Conservation (phyloP, 768 basidiomycete species). For the Pleurotus djamor region DNA sequence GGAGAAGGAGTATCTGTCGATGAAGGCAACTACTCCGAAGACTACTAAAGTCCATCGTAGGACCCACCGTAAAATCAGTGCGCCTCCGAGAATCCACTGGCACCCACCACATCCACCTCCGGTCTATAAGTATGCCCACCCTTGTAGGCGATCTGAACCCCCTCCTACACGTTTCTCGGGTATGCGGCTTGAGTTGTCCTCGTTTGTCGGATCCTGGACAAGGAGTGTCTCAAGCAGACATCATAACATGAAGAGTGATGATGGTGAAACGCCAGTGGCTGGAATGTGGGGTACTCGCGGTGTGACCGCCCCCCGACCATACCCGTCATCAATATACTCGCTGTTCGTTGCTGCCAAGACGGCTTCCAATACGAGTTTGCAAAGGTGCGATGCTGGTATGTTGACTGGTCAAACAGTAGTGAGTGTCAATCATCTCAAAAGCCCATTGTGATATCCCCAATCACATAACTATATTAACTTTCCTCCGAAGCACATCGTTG, state of each 20-base stretch:
- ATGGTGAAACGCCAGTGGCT: not conserved
- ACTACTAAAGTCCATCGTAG: not conserved
- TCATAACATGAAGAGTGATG: not conserved
- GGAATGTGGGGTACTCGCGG: not conserved
- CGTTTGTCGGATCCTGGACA: not conserved
- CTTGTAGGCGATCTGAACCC: not conserved
- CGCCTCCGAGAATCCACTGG: conserved; percentile 7
- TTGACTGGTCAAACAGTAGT: not conserved
- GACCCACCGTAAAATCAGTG: conserved; percentile 3
- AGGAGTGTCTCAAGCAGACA: not conserved
- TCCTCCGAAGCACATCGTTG: not conserved
- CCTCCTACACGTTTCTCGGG: not conserved
- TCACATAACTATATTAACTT: not conserved
- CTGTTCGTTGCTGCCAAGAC: not conserved
- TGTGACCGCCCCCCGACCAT: not conserved
- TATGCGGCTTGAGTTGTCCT: not conserved
- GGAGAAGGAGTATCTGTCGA: conserved; percentile 24
- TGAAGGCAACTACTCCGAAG: not conserved
- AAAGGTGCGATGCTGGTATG: not conserved
- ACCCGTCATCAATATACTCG: not conserved
- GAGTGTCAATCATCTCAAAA: not conserved
- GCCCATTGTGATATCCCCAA: not conserved
- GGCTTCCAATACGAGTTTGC: not conserved
- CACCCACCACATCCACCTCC: not conserved
- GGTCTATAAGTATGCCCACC: not conserved